A percentile compares a stretch with the other conserved stretches of the same genome.
Conservation (phyloP, 2,329 filamentous ascomycete species). For the Raffaelea ambrosiae region DNA sequence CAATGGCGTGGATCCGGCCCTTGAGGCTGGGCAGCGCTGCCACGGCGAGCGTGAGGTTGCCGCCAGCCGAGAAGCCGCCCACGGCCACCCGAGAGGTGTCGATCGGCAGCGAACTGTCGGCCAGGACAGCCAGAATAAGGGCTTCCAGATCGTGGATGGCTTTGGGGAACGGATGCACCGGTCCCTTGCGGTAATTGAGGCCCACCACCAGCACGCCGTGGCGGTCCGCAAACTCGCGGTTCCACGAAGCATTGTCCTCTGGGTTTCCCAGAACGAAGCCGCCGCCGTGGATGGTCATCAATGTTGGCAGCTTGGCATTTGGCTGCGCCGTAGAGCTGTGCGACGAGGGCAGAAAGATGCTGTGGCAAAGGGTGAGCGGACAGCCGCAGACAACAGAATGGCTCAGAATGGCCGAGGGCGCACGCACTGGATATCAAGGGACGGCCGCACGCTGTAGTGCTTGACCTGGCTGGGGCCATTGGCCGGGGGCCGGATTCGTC, state of each 20-base stretch:
- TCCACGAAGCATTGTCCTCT: conserved; percentile 37
- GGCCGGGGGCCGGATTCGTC: not conserved
- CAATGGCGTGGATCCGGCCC: conserved; percentile 21
- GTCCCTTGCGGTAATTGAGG: conserved; percentile 41
- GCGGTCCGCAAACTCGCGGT: conserved; percentile 29
- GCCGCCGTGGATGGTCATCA: conserved; percentile 44
- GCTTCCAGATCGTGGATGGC: conserved; percentile 36
- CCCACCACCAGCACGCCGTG: conserved; percentile 34
- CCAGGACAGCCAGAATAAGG: conserved; percentile 30
- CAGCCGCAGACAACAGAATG: not conserved
- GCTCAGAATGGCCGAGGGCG: not conserved
- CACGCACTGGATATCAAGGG: conserved; percentile 6
- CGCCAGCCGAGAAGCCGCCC: conserved; percentile 43
- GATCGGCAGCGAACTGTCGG: conserved; percentile 35
- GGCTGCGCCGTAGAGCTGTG: conserved; percentile 17
- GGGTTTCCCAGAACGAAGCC: conserved; percentile 37
- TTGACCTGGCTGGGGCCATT: conserved; percentile 11
- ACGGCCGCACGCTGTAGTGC: conserved; percentile 13
- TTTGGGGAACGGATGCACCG: conserved; percentile 32
- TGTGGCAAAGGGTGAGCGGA: conserved; percentile 11
- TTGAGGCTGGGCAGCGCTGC: conserved; percentile 28
- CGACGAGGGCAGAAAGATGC: conserved; percentile 31
- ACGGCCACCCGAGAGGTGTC: conserved; percentile 31
- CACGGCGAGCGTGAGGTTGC: conserved; percentile 34
- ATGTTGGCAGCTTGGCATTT: conserved; percentile 25